phyloP scores from a whole-genome alignment of 108 stramenopile species.

The Cylindrotheca closterium region DNA sequence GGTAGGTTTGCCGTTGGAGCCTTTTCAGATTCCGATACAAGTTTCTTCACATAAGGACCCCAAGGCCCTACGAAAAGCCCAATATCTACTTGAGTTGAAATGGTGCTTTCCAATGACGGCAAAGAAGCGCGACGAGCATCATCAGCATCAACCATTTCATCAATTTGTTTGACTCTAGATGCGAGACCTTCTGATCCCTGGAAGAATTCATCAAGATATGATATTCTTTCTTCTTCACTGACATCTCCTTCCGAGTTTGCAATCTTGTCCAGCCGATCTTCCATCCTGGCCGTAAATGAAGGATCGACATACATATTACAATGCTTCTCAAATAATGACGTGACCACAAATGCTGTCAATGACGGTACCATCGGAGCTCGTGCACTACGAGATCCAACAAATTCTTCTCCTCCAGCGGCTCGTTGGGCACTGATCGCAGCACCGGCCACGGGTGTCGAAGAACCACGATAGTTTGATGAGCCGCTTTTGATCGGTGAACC shows the following conservation, averaged over 20 bases:
- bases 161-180: conserved; percentile 37
- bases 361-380: conserved; percentile 63
- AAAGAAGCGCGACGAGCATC: conserved; percentile 60
- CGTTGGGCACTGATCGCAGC: conserved; percentile 43
- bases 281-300: conserved; percentile 73
- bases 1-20: conserved; percentile 47
- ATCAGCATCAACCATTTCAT: conserved; percentile 42
- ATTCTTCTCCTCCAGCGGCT: conserved; percentile 54
- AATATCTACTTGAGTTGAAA: conserved; percentile 15
- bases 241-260: conserved; percentile 32
- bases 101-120: conserved; percentile 14
- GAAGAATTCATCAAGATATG: conserved; percentile 68
- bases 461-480: conserved; percentile 6
- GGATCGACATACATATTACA: conserved; percentile 73
- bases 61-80: conserved; percentile 66
- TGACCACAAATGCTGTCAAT: conserved; percentile 68
- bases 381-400: conserved; percentile 26
- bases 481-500: conserved; percentile 40
- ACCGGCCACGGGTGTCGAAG: conserved; percentile 16
- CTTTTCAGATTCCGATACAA: conserved; percentile 3
- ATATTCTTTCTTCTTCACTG: conserved; percentile 39
- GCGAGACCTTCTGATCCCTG: conserved; percentile 59
- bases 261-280: conserved; percentile 55
- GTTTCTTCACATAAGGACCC: conserved; percentile 55
- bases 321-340: conserved; percentile 51